Percentiles rank a stretch among this genome's conserved stretches.
Evolutionary conservation across 2,329 filamentous ascomycete genomes (phyloP).

Genomic region (Thelonectria olida): DNA sequence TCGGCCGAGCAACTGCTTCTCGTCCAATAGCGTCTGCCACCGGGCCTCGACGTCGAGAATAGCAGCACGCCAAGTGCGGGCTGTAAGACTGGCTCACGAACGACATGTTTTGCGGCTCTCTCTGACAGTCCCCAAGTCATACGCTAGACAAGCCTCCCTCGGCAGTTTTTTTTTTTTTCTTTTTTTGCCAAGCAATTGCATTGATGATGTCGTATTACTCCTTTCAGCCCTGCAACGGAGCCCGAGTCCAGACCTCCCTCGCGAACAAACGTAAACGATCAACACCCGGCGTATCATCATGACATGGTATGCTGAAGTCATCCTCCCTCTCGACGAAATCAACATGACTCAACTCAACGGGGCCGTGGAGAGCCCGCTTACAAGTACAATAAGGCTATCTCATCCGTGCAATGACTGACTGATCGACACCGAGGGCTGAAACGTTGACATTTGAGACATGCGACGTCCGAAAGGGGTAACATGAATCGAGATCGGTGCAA

Average conservation of each 20-base stretch:
- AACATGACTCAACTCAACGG: background rate
- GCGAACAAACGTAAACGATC: background rate
- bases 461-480: background rate
- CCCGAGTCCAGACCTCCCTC: background rate
- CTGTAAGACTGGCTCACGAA: slow-evolving; percentile 4
- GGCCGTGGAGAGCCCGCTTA: slow-evolving; percentile 6
- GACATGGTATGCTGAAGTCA: slow-evolving; percentile 7
- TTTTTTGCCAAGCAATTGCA: background rate
- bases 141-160: background rate
- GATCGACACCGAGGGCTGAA: background rate
- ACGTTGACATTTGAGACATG: background rate
- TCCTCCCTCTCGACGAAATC: background rate
- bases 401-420: background rate
- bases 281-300: background rate
- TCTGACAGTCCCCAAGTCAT: background rate
- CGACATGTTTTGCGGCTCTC: slow-evolving; percentile 2
- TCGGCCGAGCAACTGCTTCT: background rate
- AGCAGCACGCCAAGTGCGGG: slow-evolving; percentile 14
- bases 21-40: slow-evolving; percentile 23
- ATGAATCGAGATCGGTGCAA: slow-evolving; percentile 9
- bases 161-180: slow-evolving; percentile 4
- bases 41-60: slow-evolving; percentile 20
- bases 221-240: background rate
- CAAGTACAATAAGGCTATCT: background rate
- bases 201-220: background rate